Evolutionary conservation across 78 protist species (phyloP).

Genomic region (Mantamonas sphyraenae): DNA sequence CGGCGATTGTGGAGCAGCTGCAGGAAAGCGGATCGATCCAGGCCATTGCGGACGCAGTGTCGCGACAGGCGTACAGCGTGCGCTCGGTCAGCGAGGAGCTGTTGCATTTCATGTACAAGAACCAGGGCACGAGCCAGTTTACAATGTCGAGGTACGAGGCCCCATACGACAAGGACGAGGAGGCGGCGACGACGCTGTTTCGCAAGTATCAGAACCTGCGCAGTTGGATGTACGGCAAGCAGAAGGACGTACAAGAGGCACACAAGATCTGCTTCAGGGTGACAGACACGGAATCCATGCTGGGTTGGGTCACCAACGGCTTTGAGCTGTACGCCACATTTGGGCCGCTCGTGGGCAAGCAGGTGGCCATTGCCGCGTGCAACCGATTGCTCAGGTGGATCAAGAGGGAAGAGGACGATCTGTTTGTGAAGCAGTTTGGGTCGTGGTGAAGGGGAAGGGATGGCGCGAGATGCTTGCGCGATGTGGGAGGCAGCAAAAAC

Average conservation of each 20-base stretch:
- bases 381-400: constrained; percentile 34
- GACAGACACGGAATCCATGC: constrained; percentile 35
- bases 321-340: constrained; percentile 52
- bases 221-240: too few species aligned
- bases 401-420: constrained; percentile 33
- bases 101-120: constrained; percentile 21
- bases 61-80: not conserved
- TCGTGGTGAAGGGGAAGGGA: too few species aligned
- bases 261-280: constrained; percentile 51
- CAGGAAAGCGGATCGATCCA: not conserved
- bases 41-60: not conserved
- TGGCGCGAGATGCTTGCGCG: too few species aligned
- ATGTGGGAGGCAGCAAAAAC: too few species aligned
- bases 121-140: not conserved
- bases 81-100: not conserved
- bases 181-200: constrained; percentile 23
- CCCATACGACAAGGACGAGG: not conserved
- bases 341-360: constrained; percentile 41
- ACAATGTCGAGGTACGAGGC: not conserved
- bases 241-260: not conserved
- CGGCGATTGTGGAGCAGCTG: constrained; percentile 11
- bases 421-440: too few species aligned
- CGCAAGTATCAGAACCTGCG: constrained; percentile 29
- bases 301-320: constrained; percentile 28
- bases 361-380: constrained; percentile 25